These are phyloP conservation scores for Rhodotorula sphaerocarpa DNA, from an alignment of 768 basidiomycete genomes.

Conservation along the genomic window DNA sequence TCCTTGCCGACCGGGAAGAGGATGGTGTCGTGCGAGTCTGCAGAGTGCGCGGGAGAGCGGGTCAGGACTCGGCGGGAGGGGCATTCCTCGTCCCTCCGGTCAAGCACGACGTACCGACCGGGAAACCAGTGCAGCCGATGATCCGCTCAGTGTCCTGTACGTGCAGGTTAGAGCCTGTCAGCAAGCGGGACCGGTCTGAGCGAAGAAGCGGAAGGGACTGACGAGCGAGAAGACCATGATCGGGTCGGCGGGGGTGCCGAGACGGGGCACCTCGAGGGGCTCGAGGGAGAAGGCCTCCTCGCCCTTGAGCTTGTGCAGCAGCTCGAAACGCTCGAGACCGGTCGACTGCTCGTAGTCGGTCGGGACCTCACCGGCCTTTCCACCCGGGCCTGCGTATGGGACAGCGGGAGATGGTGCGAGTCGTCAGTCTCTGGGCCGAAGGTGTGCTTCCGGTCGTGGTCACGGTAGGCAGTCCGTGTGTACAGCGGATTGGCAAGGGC, in stretches of 20 bases:
- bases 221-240: conserved; percentile 80
- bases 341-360: conserved; percentile 85
- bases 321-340: conserved; percentile 90
- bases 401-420: too few species aligned
- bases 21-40: conserved; percentile 62
- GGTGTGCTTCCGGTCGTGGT: too few species aligned
- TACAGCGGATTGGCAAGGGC: too few species aligned
- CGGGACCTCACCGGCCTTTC: conserved; percentile 55
- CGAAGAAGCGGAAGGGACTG: conserved; percentile 43
- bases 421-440: too few species aligned
- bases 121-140: conserved; percentile 83
- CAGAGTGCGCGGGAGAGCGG: background rate
- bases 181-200: background rate
- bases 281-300: conserved; percentile 80
- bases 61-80: too few species aligned
- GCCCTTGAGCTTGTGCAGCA: conserved; percentile 79
- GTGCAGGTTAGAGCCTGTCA: background rate
- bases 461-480: too few species aligned
- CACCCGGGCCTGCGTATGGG: conserved; percentile 33
- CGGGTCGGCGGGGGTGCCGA: conserved; percentile 81
- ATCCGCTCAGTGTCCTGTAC: conserved; percentile 52
- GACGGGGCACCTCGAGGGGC: conserved; percentile 70
- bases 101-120: conserved; percentile 64
- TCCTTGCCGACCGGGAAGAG: conserved; percentile 45
- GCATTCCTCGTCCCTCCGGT: background rate